Evolutionary conservation across 2,329 filamentous ascomycete genomes (phyloP).

Genomic region (Xylariaceae sp.): DNA sequence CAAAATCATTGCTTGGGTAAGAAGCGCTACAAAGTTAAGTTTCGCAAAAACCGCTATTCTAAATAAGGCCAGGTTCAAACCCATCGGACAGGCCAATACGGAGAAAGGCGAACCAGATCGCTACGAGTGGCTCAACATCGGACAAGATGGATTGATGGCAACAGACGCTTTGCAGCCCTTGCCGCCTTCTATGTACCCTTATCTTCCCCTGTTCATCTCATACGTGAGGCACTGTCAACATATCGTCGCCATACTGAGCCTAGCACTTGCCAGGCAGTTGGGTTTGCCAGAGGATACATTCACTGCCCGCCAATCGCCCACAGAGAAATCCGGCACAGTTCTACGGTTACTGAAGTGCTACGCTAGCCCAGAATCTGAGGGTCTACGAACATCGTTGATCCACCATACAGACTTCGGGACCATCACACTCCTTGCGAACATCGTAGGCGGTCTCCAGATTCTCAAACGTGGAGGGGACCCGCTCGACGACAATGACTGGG

Average conservation of each 20-base stretch:
- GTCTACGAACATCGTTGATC: constrained; percentile 26
- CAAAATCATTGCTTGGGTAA: constrained; percentile 15
- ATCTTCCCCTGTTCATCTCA: constrained; percentile 7
- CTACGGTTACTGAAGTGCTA: constrained; percentile 20
- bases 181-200: constrained; percentile 5
- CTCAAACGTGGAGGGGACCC: constrained; percentile 22
- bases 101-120: constrained; percentile 27
- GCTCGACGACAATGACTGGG: constrained; percentile 17
- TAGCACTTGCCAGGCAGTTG: constrained; percentile 26
- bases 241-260: constrained; percentile 19
- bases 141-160: constrained; percentile 31
- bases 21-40: background rate
- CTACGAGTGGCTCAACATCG: constrained; percentile 31
- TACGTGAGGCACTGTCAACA: constrained; percentile 16
- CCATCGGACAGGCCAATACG: constrained; percentile 13
- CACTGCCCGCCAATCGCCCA: constrained; percentile 23
- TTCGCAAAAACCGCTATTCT: background rate
- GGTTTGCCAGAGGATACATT: constrained; percentile 25
- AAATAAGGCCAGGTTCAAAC: constrained; percentile 14
- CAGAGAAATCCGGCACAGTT: constrained; percentile 28
- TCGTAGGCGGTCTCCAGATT: constrained; percentile 37
- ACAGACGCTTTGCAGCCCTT: constrained; percentile 16
- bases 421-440: constrained; percentile 36
- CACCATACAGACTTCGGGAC: constrained; percentile 38
- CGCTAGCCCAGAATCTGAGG: constrained; percentile 13